phyloP scores from a whole-genome alignment of 352 stramenopile species.

The Ophiocytium majus region DNA sequence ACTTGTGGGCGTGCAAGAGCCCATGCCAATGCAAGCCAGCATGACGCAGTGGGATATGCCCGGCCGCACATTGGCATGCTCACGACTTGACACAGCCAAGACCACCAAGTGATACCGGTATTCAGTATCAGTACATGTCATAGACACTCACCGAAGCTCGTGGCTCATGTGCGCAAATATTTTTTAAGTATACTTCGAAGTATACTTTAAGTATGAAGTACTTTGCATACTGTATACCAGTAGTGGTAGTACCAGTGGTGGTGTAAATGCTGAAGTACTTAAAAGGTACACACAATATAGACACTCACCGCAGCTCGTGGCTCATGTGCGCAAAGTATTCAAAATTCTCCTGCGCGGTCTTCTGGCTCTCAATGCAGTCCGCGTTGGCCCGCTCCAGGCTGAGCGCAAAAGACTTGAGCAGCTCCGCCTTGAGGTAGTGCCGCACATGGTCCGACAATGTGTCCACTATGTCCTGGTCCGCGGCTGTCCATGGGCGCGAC shows the following conservation, averaged over 20 bases:
- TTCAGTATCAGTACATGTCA: no score
- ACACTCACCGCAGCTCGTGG: slow-evolving; percentile 15
- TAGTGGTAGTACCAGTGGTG: not conserved
- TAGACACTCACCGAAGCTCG: not conserved
- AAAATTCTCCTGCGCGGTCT: not conserved
- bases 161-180: no score
- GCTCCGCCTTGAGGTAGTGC: not conserved
- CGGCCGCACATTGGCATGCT: no score
- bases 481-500: not conserved
- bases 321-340: slow-evolving; percentile 21
- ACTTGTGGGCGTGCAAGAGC: no score
- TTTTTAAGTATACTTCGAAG: no score
- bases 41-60: no score
- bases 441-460: not conserved
- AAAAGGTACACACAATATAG: not conserved
- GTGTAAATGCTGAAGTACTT: not conserved
- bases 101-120: no score
- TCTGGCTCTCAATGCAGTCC: not conserved
- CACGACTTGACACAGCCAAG: no score
- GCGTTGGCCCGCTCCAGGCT: not conserved
- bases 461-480: not conserved
- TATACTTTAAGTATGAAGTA: not conserved
- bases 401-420: not conserved
- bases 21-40: no score
- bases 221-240: not conserved